Base-by-base conservation (phyloP, 1,139 yeast species). In the Pichia sp. region DNA sequence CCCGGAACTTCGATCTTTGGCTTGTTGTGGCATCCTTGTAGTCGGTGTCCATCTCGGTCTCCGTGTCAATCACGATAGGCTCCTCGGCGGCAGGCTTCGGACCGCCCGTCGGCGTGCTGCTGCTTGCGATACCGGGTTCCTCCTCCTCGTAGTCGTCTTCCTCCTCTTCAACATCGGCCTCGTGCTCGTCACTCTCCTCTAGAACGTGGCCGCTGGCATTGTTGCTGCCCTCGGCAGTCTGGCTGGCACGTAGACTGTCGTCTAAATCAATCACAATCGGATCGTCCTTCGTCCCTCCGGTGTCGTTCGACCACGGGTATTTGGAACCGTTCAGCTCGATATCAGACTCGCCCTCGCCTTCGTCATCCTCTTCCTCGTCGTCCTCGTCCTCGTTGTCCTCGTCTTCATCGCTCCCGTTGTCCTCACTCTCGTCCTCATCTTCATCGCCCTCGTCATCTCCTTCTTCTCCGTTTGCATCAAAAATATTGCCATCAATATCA, bases 251-350 rank as follows among this genome's bases (percentile, higher is more conserved):
- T 11, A 44, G 30, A 26, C 43, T 45, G 29, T 46, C 56, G 4
- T 49, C 56, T 10, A 53, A 13, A n/a, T 40, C 56, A 8, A 65
- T 50, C 1, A 64, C 55, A 7, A 66, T 66, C 4, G 69, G 69
- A 47, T 65, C 65, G 8, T 62, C 62, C 15, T 56, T 52, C 4
- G 64, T 60, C 3, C 66, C 67, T 34, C 23, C 40, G 8, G n/a
- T 40, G 13, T 42, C 45, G n/a, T 6, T 38, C 16, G 45, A 19
- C 41, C 42, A 40, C 11, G 5, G 34, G n/a, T 45, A 43, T 15
- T n/a, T 32, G 13, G 36, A 32, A 32, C 15, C 30, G 32, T 16
- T 45, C 29, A 19, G 11, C 15, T 38, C 45, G 30, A n/a, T 38
- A 10, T 45, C 47, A 15, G 30, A 36, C n/a, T 45, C 40, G 15